Conservation (phyloP, 2,329 filamentous ascomycete species). For the Emmonsiellopsis sp. region DNA sequence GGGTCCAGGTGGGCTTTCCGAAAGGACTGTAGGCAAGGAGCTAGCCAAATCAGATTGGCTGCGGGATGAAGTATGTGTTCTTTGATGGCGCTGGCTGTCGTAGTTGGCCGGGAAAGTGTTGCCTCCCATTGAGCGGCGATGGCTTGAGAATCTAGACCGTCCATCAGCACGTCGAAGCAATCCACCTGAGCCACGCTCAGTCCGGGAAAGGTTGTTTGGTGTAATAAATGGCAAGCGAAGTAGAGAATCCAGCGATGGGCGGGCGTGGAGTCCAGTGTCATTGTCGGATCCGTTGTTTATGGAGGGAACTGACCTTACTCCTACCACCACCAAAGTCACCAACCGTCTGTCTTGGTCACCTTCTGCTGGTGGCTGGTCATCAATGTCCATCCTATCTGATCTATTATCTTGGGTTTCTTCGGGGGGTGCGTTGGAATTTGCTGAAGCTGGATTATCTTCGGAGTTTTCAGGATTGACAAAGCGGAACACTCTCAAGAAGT, state of each 20-base stretch:
- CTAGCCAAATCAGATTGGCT: constrained; percentile 21
- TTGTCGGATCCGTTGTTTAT: constrained; percentile 36
- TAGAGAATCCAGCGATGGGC: constrained; percentile 34
- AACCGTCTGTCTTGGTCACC: constrained; percentile 45
- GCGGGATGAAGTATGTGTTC: constrained; percentile 23
- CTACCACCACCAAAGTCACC: constrained; percentile 60
- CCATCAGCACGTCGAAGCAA: constrained; percentile 45
- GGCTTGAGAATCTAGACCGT: constrained; percentile 44
- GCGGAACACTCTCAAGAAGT: constrained; percentile 60
- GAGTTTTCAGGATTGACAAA: constrained; percentile 46
- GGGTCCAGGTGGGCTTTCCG: constrained; percentile 50
- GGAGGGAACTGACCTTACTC: constrained; percentile 56
- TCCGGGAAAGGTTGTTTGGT: constrained; percentile 32
- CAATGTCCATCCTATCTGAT: constrained; percentile 29
- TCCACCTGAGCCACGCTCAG: constrained; percentile 37
- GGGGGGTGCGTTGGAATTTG: constrained; percentile 15
- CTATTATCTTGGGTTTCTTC: constrained; percentile 17
- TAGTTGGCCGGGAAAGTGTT: constrained; percentile 39
- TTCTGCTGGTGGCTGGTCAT: constrained; percentile 25
- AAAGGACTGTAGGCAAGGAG: constrained; percentile 35
- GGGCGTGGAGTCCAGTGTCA: constrained; percentile 26
- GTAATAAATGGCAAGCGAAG: constrained; percentile 36
- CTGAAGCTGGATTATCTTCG: constrained; percentile 13
- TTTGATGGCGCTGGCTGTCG: constrained; percentile 45
- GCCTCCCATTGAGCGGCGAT: constrained; percentile 46